Percentiles rank a stretch among this genome's conserved stretches.
Evolutionary conservation across 768 basidiomycete genomes (phyloP).

Genomic region (Rhizopogon rudus): DNA sequence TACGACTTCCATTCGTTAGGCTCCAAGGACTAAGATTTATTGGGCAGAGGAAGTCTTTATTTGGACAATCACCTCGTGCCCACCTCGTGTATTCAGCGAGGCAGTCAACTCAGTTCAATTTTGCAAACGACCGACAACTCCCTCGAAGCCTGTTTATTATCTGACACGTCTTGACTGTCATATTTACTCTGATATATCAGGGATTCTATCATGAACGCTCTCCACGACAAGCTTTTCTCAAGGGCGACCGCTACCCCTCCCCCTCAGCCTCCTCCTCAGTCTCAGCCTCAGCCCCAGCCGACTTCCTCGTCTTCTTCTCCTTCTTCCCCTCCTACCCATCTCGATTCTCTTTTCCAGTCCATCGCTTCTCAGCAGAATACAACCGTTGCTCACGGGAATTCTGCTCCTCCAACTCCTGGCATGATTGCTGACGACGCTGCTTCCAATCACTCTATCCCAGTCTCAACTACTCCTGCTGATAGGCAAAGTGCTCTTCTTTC

Average conservation of each 20-base stretch:
- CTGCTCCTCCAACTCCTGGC: slow-evolving; percentile 41
- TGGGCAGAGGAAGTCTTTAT: no score
- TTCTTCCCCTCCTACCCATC: slow-evolving; percentile 48
- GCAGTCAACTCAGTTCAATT: slow-evolving; percentile 2
- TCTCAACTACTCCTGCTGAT: slow-evolving; percentile 41
- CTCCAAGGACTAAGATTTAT: no score
- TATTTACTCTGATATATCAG: neutral
- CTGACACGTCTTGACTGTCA: slow-evolving; percentile 3
- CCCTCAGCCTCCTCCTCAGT: slow-evolving; percentile 17
- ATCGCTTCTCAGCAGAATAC: slow-evolving; percentile 40
- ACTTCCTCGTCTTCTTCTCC: slow-evolving; percentile 33
- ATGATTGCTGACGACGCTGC: slow-evolving; percentile 37
- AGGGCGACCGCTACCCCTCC: slow-evolving; percentile 49
- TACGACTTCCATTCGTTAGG: no score
- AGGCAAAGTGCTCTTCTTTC: slow-evolving; percentile 74
- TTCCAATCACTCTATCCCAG: slow-evolving; percentile 33
- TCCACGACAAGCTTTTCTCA: slow-evolving; percentile 45
- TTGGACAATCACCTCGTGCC: no score
- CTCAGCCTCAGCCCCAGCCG: slow-evolving; percentile 27
- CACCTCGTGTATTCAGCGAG: slow-evolving; percentile 28
- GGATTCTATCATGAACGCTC: neutral
- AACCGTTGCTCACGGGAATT: slow-evolving; percentile 32
- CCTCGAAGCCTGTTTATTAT: neutral
- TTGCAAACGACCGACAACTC: neutral
- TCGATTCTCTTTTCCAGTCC: slow-evolving; percentile 67